phyloP scores from a whole-genome alignment of 257 asterid species.

The Rubia yunnanensis region DNA sequence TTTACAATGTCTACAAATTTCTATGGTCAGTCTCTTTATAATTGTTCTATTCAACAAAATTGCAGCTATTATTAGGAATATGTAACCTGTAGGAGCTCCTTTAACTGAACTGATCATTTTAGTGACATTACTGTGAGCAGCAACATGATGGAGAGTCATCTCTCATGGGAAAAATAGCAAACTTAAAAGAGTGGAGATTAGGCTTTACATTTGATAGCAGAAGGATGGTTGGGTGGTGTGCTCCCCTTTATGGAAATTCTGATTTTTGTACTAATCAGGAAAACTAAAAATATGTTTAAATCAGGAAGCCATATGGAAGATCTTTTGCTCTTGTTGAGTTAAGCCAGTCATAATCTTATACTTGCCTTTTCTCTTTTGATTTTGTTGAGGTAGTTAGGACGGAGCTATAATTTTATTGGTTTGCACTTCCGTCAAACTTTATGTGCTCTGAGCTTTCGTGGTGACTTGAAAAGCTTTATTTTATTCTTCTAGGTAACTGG shows the following conservation, averaged over 20 bases:
- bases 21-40: not conserved
- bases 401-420: not conserved
- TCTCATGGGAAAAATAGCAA: not conserved
- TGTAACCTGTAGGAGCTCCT: not conserved
- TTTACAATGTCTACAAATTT: too few relatives aligned
- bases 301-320: not conserved
- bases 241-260: not conserved
- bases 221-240: not conserved
- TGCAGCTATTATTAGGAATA: not conserved
- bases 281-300: not conserved
- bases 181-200: not conserved
- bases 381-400: not conserved
- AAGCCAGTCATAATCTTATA: not conserved
- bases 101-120: not conserved
- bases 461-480: slow-evolving; percentile 13
- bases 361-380: not conserved
- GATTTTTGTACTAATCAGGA: not conserved
- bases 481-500: slow-evolving; percentile 56
- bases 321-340: not conserved
- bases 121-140: not conserved
- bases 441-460: not conserved
- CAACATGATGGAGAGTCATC: not conserved
- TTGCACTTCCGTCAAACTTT: not conserved
- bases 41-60: not conserved
- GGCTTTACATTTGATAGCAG: not conserved